Base-by-base conservation (phyloP, 441 rosid genomes). In the Kokia cookei region DNA sequence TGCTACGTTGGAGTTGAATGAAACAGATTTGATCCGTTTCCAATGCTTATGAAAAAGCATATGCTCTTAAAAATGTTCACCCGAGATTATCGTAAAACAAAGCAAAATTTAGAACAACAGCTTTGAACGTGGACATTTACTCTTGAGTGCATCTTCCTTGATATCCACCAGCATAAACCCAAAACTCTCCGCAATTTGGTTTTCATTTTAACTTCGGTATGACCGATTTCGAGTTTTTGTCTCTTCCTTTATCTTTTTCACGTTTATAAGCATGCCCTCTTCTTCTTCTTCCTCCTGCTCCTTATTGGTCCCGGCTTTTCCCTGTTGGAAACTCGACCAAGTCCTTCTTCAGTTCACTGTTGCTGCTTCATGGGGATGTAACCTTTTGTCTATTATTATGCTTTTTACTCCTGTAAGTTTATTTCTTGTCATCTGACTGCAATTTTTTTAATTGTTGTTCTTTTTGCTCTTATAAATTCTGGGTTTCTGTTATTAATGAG, bases 141-240 rank as follows among this genome's bases (percentile, higher is more conserved):
- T 13, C 13, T 14, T 14, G 17, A 62, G 4, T 15, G 3, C 13
- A 35, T 15, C 65, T 61, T 61, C 65, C 24, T 61, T 35, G 65
- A 61, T 35, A 61, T 61, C 65, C 24, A 37, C 69, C 26, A 35
- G 76, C 72, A 65, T 74, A 55, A 55, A 42, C 72, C 72, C 65
- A 17, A 65, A 74, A 55, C n/a, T 59, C 12, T 53, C 27, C 65
- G 13, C 29, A 12, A 12, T 65, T 10, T 19, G 26, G n/a, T 7
- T 51, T 42, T 57, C 62, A 12, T 3, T 65, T 55, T 42, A 24
- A 11, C 72, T 32, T 74, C 72, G 66, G 72, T 66, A 45, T 42
- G 77, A 66, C 73, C 66, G 66, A 61, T 53, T 55, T 57, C 24
- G 61, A 9, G 37, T 26, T 43, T 66, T 58, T 57, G 72, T 75